Evolutionary conservation across 805 yeast species (phyloP).

Genomic region (Spathaspora girioi): DNA sequence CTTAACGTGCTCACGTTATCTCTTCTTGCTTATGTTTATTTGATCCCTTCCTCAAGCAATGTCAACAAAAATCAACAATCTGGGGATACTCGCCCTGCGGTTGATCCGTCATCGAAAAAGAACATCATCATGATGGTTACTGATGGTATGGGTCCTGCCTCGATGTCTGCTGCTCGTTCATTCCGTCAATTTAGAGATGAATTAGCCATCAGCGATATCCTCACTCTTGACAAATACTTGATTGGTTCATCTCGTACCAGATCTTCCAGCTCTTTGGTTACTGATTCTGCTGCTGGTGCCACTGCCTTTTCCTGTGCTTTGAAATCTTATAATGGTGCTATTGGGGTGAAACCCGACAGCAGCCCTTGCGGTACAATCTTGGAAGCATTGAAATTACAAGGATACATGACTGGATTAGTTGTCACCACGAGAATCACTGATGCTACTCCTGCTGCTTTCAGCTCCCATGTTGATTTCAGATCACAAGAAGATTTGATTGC

Average conservation of each 20-base stretch:
- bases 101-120: conserved; percentile 43
- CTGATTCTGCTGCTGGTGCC: conserved; percentile 98
- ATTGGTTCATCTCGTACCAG: conserved; percentile 85
- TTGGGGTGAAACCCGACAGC: conserved; percentile 70
- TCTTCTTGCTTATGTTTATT: conserved; percentile 6
- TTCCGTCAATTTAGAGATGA: conserved; percentile 61
- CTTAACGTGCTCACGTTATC: conserved; percentile 6
- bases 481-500: conserved; percentile 83
- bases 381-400: conserved; percentile 81
- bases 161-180: conserved; percentile 74
- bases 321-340: conserved; percentile 86
- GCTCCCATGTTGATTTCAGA: conserved; percentile 74
- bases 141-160: conserved; percentile 95
- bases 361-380: conserved; percentile 84
- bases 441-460: conserved; percentile 92
- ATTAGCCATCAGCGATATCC: conserved; percentile 51
- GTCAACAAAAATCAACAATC: background rate
- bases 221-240: conserved; percentile 63
- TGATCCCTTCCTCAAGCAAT: conserved; percentile 1
- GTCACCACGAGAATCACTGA: conserved; percentile 92
- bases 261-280: conserved; percentile 70
- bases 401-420: conserved; percentile 83
- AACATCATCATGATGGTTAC: conserved; percentile 86
- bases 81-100: background rate
- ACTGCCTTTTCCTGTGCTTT: conserved; percentile 86